Evolutionary conservation across 768 basidiomycete genomes (phyloP).

Genomic region (Russula dissimulans): DNA sequence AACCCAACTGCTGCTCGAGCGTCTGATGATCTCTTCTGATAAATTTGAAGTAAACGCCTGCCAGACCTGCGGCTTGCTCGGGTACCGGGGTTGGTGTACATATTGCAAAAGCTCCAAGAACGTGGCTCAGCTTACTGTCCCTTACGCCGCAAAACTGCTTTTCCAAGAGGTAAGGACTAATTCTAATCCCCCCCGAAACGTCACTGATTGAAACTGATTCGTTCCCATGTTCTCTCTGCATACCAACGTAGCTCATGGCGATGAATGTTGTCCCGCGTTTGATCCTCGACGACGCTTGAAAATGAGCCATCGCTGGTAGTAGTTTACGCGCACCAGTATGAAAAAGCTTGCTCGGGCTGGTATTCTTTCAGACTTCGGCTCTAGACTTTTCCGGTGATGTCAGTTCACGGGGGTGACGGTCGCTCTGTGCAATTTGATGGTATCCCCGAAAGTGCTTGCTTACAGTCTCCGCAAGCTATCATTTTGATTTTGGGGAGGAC

Average conservation of each 20-base stretch:
- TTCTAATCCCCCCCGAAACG: background rate
- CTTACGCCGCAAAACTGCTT: conserved; percentile 88
- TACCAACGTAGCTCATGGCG: conserved; percentile 66
- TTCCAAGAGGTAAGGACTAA: conserved; percentile 68
- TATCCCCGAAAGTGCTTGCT: background rate
- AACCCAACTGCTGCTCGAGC: conserved; percentile 89
- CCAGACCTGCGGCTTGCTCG: conserved; percentile 88
- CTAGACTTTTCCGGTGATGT: background rate
- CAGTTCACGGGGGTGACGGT: background rate
- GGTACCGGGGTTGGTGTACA: conserved; percentile 93
- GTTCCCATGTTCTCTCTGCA: background rate
- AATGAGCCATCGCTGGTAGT: background rate
- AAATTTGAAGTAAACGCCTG: conserved; percentile 97
- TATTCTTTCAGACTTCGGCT: background rate
- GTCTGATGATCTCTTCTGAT: conserved; percentile 98
- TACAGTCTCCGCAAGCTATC: background rate
- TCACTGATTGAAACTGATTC: conserved; percentile 2
- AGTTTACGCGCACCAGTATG: background rate
- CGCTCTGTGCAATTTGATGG: background rate
- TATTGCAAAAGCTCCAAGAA: conserved; percentile 97
- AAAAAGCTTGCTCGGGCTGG: background rate
- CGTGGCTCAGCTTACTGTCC: conserved; percentile 91
- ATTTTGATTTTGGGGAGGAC: background rate
- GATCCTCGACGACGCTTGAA: conserved; percentile 69
- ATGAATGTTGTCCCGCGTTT: conserved; percentile 94